Evolutionary conservation across 2,329 filamentous ascomycete genomes (phyloP).

Genomic region (Rhinocladiella mackenziei): DNA sequence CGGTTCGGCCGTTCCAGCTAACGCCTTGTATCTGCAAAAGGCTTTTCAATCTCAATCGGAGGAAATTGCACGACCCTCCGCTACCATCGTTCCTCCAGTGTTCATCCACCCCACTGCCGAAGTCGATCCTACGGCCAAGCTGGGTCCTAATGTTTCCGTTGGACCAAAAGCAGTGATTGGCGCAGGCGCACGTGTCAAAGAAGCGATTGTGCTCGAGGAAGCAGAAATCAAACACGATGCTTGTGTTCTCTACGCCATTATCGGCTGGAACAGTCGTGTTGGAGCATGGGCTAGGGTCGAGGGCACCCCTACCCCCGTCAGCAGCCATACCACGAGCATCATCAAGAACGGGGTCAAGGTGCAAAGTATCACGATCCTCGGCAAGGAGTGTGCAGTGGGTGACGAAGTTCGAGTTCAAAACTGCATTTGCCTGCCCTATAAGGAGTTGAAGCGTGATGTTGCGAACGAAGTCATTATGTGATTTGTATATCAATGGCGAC

Average conservation of each 20-base stretch:
- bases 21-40: conserved; percentile 93
- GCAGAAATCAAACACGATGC: conserved; percentile 95
- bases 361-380: conserved; percentile 94
- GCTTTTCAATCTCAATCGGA: conserved; percentile 77
- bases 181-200: conserved; percentile 86
- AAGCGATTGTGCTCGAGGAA: conserved; percentile 92
- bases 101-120: conserved; percentile 90
- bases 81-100: conserved; percentile 85
- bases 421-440: conserved; percentile 94
- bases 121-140: conserved; percentile 90
- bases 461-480: conserved; percentile 76
- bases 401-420: conserved; percentile 97
- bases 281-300: conserved; percentile 98
- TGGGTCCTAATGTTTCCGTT: conserved; percentile 94
- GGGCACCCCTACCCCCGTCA: conserved; percentile 81
- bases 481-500: conserved; percentile 2
- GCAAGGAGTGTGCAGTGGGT: conserved; percentile 90
- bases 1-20: conserved; percentile 92
- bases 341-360: conserved; percentile 98
- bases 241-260: conserved; percentile 90
- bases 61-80: conserved; percentile 77
- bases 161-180: conserved; percentile 83
- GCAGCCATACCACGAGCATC: conserved; percentile 87
- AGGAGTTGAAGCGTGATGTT: conserved; percentile 94
- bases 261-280: conserved; percentile 93